phyloP scores from a whole-genome alignment of 1,139 yeast genomes.

The Nakaseomyces delphensis region DNA sequence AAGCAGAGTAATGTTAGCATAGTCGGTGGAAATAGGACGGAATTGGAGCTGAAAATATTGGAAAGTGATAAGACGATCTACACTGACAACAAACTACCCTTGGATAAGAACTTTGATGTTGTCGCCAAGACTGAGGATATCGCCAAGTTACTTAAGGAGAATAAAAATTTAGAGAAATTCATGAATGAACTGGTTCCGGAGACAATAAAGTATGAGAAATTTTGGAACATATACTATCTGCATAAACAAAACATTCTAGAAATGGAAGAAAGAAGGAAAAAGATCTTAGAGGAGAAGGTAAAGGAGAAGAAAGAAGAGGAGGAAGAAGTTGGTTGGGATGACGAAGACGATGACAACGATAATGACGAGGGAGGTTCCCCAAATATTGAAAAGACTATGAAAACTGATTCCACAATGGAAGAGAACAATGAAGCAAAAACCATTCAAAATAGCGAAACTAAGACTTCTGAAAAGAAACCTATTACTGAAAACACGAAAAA shows the following conservation, averaged over 20 bases:
- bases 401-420: background rate
- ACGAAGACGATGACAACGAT: slow-evolving; percentile 26
- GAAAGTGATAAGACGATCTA: slow-evolving; percentile 43
- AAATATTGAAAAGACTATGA: background rate
- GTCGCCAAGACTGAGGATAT: slow-evolving; percentile 48
- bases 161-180: slow-evolving; percentile 47
- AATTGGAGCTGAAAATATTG: slow-evolving; percentile 48
- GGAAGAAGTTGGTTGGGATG: slow-evolving; percentile 27
- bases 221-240: slow-evolving; percentile 70
- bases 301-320: slow-evolving; percentile 13
- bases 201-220: slow-evolving; percentile 46
- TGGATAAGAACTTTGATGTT: slow-evolving; percentile 36
- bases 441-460: background rate
- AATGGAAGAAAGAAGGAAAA: slow-evolving; percentile 60
- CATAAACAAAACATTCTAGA: slow-evolving; percentile 47
- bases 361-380: background rate
- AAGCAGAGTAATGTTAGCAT: slow-evolving; percentile 13
- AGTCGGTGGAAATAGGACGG: slow-evolving; percentile 45
- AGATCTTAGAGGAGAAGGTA: slow-evolving; percentile 36
- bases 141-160: slow-evolving; percentile 39
- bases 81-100: slow-evolving; percentile 32
- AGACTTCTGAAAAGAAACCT: background rate
- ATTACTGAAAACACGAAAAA: slow-evolving; percentile 8
- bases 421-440: background rate
- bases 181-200: slow-evolving; percentile 65